Evolutionary conservation across 257 asterid species (phyloP).

Genomic region (Coffea eugenioides): DNA sequence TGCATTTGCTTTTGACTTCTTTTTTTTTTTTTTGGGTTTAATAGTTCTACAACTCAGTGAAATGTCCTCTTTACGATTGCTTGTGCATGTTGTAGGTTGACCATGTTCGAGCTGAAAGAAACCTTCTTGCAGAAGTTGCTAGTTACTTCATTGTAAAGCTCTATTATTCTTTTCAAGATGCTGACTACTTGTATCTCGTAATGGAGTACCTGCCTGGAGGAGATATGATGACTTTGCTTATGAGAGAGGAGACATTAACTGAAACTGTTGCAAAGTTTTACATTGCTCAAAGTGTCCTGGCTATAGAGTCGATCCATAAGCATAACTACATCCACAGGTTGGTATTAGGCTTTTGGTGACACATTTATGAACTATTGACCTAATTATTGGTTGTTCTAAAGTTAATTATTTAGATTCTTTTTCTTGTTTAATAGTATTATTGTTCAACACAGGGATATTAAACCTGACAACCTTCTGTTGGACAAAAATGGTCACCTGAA

Average conservation of each 20-base stretch:
- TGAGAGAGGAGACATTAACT: constrained; percentile 83
- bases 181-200: constrained; percentile 76
- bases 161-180: constrained; percentile 82
- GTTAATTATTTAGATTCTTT: not conserved
- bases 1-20: not conserved
- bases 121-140: constrained; percentile 83
- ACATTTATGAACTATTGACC: not conserved
- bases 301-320: constrained; percentile 81
- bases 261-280: constrained; percentile 82
- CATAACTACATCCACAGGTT: constrained; percentile 69
- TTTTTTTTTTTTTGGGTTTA: no score
- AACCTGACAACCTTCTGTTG: constrained; percentile 77
- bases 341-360: constrained; percentile 5
- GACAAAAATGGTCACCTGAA: constrained; percentile 69
- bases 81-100: constrained; percentile 57
- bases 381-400: not conserved
- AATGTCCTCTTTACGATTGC: constrained; percentile 10
- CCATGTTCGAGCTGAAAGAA: constrained; percentile 89
- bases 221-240: constrained; percentile 86
- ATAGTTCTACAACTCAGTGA: not conserved
- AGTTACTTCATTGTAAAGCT: constrained; percentile 80
- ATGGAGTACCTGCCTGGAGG: constrained; percentile 98
- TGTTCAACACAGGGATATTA: constrained; percentile 57
- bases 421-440: not conserved
- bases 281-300: constrained; percentile 75